Evolutionary conservation across 148 eudicot species (phyloP), one percentile per base, ranked within the genome.

Genomic region (Fagopyrum tataricum): DNA sequence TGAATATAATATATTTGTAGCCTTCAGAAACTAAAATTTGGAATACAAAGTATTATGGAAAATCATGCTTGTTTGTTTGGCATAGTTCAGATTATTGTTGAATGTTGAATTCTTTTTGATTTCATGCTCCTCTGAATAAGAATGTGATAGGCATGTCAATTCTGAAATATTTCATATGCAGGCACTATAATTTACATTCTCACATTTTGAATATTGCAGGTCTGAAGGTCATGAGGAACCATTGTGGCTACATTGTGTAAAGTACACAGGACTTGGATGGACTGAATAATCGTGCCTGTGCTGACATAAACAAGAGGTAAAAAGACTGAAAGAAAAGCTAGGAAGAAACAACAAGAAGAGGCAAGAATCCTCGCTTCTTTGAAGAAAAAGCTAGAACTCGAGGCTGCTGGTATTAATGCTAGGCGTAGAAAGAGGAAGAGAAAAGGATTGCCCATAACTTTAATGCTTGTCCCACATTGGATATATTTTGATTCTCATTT

Each of bases 301-400:
- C 84, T 91, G 67, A 95, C 98, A 42, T 91, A 94, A 76, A 91
- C 97, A 13, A 84, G 96, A 75, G 98, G 98, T 43, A 94, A 94
- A 79, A 94, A 94, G 84, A 97, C 98, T 52, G 91, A 94, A 80
- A 79, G 98, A 72, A 94, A 94, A 87, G 98, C 98, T 53, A 82
- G 98, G 74, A 97, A 94, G 82, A 94, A 94, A 87, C 98, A 94
- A 80, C 97, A 91, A 75, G 98, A 94, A 84, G 98, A 94, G 82
- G 98, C 98, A 9, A 87, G 98, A 70, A 86, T 97, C 82, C 98
- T 94, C 78, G 96, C 97, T 83, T 94, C 97, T 44, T 80, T 94
- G 75, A 97, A 94, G 84, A 94, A 94, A 85, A 85, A 96, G 80
- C 86, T 97, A 78, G 98, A 94, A 78, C 82, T 94, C 18, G 91